Base-by-base conservation (phyloP, 441 rosid genomes). In the Adansonia grandidieri region DNA sequence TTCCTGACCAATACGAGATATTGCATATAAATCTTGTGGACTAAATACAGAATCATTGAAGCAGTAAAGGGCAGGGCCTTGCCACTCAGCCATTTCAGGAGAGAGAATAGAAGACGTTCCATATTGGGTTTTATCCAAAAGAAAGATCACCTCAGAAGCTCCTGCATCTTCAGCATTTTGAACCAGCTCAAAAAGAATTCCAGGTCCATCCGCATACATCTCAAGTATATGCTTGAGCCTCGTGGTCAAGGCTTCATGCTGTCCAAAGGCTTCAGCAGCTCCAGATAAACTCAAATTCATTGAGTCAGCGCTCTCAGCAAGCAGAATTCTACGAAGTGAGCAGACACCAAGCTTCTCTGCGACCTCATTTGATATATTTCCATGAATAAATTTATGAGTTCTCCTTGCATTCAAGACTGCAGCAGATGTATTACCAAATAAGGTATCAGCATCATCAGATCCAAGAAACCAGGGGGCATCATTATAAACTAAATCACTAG, bases 121-220 rank as follows among this genome's bases (percentile, higher is more conserved):
- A 84, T 94, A 96, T 60, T 96, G 98, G 79, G 99, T 93, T 86
- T 84, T 94, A 84, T 96, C 99, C 88, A 96, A 88, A 78, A 96
- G 97, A 85, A 96, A 94, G 65, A 79, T 81, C 85, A 96, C 99
- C 84, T 96, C 93, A 75, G 99, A 91, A 87, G 99, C 97, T 80
- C 98, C 96, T 65, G 99, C 97, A 86, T 96, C 99, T 82, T 96
- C 99, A 11, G 99, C 98, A 85, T 96, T 96, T 84, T 96, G 99
- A 76, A 96, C 94, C 82, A 94, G 88, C 87, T 96, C 99, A 83
- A 94, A 96, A 63, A 96, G 97, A 87, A 89, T 87, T 71, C 99
- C 99, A 57, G 98, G 99, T 78, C 99, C 99, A 89, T 96, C 99
- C 61, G 99, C 98, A 88, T 96, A 96, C 99, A 96, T 96, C 85